These are phyloP conservation scores for Acer yangbiense DNA, from an alignment of 345 rosid species.

Conservation along the genomic window DNA sequence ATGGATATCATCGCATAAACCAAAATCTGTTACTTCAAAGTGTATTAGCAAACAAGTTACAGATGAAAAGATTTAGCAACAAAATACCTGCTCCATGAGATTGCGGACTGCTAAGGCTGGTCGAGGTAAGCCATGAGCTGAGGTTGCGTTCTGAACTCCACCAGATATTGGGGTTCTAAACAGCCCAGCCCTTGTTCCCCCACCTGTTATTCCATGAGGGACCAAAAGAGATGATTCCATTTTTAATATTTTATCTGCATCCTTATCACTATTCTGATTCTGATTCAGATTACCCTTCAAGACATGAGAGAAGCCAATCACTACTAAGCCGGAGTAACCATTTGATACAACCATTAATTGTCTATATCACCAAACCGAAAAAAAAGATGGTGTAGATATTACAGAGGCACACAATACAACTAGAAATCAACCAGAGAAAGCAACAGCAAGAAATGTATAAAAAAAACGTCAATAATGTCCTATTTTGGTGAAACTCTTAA, in stretches of 20 bases:
- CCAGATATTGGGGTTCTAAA: slow-evolving; percentile 98
- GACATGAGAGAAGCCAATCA: slow-evolving; percentile 46
- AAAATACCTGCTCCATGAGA: slow-evolving; percentile 89
- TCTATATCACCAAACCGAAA: slow-evolving; percentile 12
- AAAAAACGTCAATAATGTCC: background rate
- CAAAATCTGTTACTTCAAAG: background rate
- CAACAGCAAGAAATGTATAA: background rate
- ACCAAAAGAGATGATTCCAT: slow-evolving; percentile 45
- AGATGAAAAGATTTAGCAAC: slow-evolving; percentile 9
- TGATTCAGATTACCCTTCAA: slow-evolving; percentile 55
- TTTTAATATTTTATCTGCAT: slow-evolving; percentile 42
- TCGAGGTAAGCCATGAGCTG: slow-evolving; percentile 90
- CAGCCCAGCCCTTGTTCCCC: slow-evolving; percentile 86
- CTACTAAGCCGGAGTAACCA: slow-evolving; percentile 35
- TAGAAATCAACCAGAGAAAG: background rate
- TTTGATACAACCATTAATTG: slow-evolving; percentile 30
- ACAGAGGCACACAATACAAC: slow-evolving; percentile 8
- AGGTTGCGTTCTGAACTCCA: slow-evolving; percentile 98
- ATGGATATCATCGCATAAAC: background rate
- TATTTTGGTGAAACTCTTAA: background rate
- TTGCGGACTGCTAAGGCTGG: slow-evolving; percentile 97
- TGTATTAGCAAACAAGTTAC: slow-evolving; percentile 2
- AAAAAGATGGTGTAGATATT: slow-evolving; percentile 24
- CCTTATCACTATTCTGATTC: slow-evolving; percentile 33
- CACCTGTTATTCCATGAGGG: slow-evolving; percentile 56